A percentile compares a stretch with the other conserved stretches of the same genome.
These are phyloP conservation scores for Podaxis carcinomalis DNA, from an alignment of 768 basidiomycete species.

Conservation along the genomic window DNA sequence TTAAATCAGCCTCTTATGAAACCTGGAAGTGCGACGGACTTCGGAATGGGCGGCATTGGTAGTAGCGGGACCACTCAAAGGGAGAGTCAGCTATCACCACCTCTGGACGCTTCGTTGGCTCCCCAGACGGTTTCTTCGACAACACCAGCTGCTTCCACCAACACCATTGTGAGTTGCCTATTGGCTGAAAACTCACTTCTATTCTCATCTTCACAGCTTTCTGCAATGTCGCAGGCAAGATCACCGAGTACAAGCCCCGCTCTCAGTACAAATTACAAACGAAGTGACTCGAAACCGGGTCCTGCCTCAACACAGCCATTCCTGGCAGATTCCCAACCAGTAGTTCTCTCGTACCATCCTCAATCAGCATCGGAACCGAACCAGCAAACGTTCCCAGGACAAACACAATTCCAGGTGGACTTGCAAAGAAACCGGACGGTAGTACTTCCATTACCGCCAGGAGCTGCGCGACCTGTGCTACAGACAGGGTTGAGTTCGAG, in stretches of 20 bases:
- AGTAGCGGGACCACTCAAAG: neutral
- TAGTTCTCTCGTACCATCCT: neutral
- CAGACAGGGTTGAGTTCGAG: neutral
- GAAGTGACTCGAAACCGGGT: neutral
- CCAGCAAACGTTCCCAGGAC: neutral
- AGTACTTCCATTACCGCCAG: neutral
- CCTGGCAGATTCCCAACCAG: neutral
- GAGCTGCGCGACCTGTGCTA: neutral
- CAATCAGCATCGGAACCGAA: neutral
- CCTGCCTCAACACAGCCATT: neutral
- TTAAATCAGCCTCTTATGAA: constrained; percentile 4
- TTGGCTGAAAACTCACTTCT: neutral
- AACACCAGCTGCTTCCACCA: neutral
- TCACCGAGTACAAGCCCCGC: neutral
- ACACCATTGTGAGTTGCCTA: neutral
- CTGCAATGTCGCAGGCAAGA: neutral
- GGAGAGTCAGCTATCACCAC: neutral
- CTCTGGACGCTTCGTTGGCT: neutral
- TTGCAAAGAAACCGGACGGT: neutral
- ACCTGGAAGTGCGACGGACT: neutral
- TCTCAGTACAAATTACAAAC: neutral
- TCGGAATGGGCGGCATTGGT: neutral
- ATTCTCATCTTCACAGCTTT: neutral
- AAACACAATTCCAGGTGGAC: neutral
- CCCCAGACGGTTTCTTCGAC: neutral